Conservation (phyloP, 2,329 filamentous ascomycete species). For the Gaeumannomyces tritici region DNA sequence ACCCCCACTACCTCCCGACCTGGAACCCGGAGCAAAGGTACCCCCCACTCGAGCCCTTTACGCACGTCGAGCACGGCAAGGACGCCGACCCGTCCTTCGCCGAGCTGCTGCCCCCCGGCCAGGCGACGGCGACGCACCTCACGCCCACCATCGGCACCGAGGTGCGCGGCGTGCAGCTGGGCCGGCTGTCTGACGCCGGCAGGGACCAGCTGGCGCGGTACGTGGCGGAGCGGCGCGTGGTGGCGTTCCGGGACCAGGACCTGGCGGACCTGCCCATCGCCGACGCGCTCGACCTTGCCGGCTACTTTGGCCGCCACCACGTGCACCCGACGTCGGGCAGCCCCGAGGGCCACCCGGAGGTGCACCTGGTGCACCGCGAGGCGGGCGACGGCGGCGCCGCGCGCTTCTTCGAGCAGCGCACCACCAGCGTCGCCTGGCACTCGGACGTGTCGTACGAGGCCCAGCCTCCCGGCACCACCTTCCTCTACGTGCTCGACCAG, state of each 20-base stretch:
- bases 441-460: constrained; percentile 81
- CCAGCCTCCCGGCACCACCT: constrained; percentile 83
- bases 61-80: constrained; percentile 59
- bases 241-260: constrained; percentile 61
- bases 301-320: constrained; percentile 53
- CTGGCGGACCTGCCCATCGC: constrained; percentile 53
- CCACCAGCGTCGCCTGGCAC: constrained; percentile 81
- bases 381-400: constrained; percentile 51
- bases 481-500: constrained; percentile 75
- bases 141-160: constrained; percentile 61
- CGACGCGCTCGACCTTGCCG: constrained; percentile 52
- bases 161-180: constrained; percentile 57
- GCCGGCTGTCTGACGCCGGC: constrained; percentile 47
- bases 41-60: constrained; percentile 51
- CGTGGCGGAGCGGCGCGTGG: constrained; percentile 61
- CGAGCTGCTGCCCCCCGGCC: constrained; percentile 43
- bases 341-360: constrained; percentile 55
- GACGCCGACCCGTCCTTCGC: constrained; percentile 54
- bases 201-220: constrained; percentile 62
- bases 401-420: constrained; percentile 49
- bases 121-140: constrained; percentile 40
- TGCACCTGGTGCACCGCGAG: constrained; percentile 65
- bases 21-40: constrained; percentile 51
- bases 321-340: constrained; percentile 66
- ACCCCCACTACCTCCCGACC: constrained; percentile 55